Percentiles rank a stretch among this genome's conserved stretches.
Evolutionary conservation across 345 rosid species (phyloP).

Genomic region (Gossypium mustelinum): DNA sequence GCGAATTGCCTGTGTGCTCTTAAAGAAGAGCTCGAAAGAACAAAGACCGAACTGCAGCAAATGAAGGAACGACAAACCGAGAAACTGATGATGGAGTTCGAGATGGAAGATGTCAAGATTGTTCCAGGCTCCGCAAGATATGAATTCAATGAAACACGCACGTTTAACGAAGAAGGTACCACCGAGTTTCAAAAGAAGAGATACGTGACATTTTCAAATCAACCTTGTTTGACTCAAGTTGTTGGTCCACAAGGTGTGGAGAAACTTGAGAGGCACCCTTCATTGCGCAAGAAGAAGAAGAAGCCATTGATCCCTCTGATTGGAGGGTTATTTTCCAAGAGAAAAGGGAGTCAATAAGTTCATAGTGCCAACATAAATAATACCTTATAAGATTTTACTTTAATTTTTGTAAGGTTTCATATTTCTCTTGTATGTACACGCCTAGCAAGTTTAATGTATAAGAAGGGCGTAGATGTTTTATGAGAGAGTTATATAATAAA

Average conservation of each 20-base stretch:
- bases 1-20: conserved; percentile 53
- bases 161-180: conserved; percentile 5
- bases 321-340: conserved; percentile 66
- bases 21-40: conserved; percentile 66
- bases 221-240: conserved; percentile 33
- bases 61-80: conserved; percentile 32
- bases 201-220: conserved; percentile 60
- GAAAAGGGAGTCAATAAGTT: conserved; percentile 33
- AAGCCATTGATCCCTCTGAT: conserved; percentile 60
- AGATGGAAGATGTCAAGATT: conserved; percentile 38
- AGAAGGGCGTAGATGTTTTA: neutral
- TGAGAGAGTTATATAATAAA: neutral
- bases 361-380: neutral
- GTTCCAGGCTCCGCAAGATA: conserved; percentile 37
- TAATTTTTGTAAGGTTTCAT: neutral
- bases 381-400: neutral
- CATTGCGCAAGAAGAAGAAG: conserved; percentile 60
- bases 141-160: conserved; percentile 25
- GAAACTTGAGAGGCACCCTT: conserved; percentile 62
- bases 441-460: neutral
- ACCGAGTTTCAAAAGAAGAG: conserved; percentile 58
- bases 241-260: conserved; percentile 30
- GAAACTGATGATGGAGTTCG: conserved; percentile 28
- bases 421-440: neutral
- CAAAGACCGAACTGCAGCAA: conserved; percentile 60